Conservation (phyloP, 164 flowering plant species). For the Stephania japonica region DNA sequence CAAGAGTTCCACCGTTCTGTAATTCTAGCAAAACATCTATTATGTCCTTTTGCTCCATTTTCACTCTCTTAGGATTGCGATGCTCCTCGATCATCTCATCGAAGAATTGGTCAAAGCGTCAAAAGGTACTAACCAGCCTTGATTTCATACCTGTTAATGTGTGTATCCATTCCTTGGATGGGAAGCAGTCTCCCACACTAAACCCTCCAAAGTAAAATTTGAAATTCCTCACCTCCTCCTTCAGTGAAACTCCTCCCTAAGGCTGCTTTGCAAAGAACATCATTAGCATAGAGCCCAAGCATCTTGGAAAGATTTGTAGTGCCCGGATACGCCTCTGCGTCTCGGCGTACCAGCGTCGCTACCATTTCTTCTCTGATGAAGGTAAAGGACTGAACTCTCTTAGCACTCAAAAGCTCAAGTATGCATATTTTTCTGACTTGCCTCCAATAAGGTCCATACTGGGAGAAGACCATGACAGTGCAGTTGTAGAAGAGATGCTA, state of each 20-base stretch:
- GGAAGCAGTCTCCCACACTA: constrained; percentile 53
- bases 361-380: constrained; percentile 51
- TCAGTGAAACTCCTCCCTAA: constrained; percentile 38
- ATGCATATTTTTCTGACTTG: constrained; percentile 38
- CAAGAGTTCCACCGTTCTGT: constrained; percentile 24
- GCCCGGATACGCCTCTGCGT: constrained; percentile 21
- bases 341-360: constrained; percentile 24
- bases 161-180: constrained; percentile 40
- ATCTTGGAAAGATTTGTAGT: constrained; percentile 29
- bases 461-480: constrained; percentile 41
- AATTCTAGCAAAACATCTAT: constrained; percentile 47
- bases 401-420: constrained; percentile 42
- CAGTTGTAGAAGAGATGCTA: constrained; percentile 34
- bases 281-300: constrained; percentile 33
- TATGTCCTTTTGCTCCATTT: constrained; percentile 36
- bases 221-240: constrained; percentile 43
- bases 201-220: constrained; percentile 50
- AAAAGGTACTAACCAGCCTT: constrained; percentile 27
- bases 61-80: constrained; percentile 7
- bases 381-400: constrained; percentile 38
- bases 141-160: constrained; percentile 38
- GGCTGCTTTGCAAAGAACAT: constrained; percentile 39
- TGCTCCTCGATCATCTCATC: constrained; percentile 45
- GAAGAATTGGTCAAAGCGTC: constrained; percentile 36
- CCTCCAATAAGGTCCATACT: constrained; percentile 60